A percentile compares a stretch with the other conserved stretches of the same genome.
phyloP scores from a whole-genome alignment of 805 yeast genomes.

The Jamesozyma hellenica region DNA sequence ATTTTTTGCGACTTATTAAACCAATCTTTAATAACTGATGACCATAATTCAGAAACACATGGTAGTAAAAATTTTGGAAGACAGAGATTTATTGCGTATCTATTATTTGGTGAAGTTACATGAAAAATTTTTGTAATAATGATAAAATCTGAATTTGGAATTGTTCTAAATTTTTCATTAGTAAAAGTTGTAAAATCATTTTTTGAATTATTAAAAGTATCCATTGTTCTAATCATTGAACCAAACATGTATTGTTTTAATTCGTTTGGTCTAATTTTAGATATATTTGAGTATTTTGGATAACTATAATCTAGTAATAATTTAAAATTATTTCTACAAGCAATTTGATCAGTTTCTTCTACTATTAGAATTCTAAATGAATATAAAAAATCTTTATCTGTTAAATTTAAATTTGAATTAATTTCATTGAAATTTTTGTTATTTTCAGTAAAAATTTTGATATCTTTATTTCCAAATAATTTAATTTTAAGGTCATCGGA shows the following conservation, averaged over 20 bases:
- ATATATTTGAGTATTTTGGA: conserved; percentile 16
- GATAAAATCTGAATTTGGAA: conserved; percentile 25
- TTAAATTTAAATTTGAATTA: neutral
- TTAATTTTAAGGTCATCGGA: conserved; percentile 23
- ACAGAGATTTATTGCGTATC: conserved; percentile 30
- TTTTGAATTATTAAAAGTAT: conserved; percentile 10
- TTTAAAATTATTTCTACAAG: conserved; percentile 29
- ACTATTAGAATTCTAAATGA: conserved; percentile 29
- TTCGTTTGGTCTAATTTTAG: conserved; percentile 25
- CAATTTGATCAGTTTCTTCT: conserved; percentile 31
- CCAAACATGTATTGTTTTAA: conserved; percentile 34
- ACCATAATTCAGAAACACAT: conserved; percentile 29
- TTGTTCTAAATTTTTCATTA: conserved; percentile 23
- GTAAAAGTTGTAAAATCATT: neutral
- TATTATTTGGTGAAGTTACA: conserved; percentile 13
- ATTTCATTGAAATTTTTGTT: neutral
- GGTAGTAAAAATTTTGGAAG: conserved; percentile 20
- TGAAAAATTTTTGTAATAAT: conserved; percentile 30
- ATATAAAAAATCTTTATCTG: conserved; percentile 4
- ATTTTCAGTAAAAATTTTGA: neutral
- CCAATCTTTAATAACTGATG: conserved; percentile 18
- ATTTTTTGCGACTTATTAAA: conserved; percentile 23
- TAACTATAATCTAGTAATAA: conserved; percentile 27
- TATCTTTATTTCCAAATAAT: conserved; percentile 20
- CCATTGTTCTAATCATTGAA: conserved; percentile 29